Base-by-base conservation (phyloP, 148 eudicot genomes). In the Chenopodium suecicum region DNA sequence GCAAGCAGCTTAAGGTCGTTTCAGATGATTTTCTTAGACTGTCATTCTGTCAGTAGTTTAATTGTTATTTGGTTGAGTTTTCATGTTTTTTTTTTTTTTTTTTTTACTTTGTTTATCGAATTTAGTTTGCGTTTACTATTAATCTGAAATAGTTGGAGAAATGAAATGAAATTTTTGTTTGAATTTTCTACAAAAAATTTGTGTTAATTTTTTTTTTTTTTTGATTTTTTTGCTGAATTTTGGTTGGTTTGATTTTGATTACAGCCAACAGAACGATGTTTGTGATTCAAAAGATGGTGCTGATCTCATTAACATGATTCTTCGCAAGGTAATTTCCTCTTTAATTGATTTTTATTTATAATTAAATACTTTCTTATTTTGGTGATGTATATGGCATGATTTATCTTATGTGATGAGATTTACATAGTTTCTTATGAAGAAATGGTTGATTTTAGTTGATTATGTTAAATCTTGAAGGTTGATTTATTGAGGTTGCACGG, bases 251-350 rank as follows among this genome's bases (percentile, higher is more conserved):
- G 27, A 25, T 37, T 54, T 17, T 41, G 10, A 52, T 44, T 32
- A 47, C 80, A 86, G 86, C 72, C 81, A 88, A 29, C 84, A 82
- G 69, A 48, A 75, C 1, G 90, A 88, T 50, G n/a, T 47, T 2
- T 63, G 70, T 58, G 88, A 86, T 80, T 81, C 85, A 0, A 84
- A 82, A 65, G 87, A 84, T 1, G 89, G 90, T 41, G 86, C 85
- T 14, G 90, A 90, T 54, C 87, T 90, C 63, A 82, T 87, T 29
- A 91, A 90, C 60, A 32, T 88, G 64, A 90, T 90, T 87, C 88
- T 87, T 54, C 76, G 58, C 63, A 85, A 89, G 92, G 92, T 90
- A 87, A 0, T 9, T 25, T 37, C 48, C 27, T 50, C 20, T 54
- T 41, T 17, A 6, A 13, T 1, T 54, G 41, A 4, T 1, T 34